Base-by-base conservation (phyloP, 805 yeast genomes). In the Sungouiella blattae region DNA sequence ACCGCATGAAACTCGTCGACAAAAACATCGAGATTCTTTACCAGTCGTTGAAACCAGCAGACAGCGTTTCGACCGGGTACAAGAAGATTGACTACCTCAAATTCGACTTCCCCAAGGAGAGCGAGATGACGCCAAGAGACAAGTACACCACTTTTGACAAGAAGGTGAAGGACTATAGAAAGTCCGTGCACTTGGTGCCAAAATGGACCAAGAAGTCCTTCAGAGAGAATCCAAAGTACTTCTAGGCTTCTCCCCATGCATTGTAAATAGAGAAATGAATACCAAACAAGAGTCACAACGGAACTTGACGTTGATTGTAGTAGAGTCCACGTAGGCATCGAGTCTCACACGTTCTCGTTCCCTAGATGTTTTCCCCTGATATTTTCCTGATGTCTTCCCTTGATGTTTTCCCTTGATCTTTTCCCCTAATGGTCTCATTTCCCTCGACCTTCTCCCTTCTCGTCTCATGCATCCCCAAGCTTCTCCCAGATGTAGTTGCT, bases 141-240 rank as follows among this genome's bases (percentile, higher is more conserved):
- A 91, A 91, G 62, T 93, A 93, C 64, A 80, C 95, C 30, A 82
- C 87, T 1, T 91, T 85, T 65, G 80, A 78, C 62, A 83, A 76
- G 60, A 78, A 78, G 50, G 74, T 80, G 11, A 78, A 73, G 52
- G 81, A 80, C 14, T 93, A 91, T 64, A 78, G 98, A 67, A 91
- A 88, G 65, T 80, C 89, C 45, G 78, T 86, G 17, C 98, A 91
- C 55, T 67, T 79, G 59, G 84, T 83, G 28, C 96, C 96, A 14
- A 86, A 88, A 57, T 88, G 96, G 95, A 88, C 97, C 36, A 87
- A 82, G 66, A 58, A 78, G 43, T 77, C 94, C 6, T 73, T 81
- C 60, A 80, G 96, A 67, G 78, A 75, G 39, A 83, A 85, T 53
- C 96, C 96, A 29, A 72, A 72, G 40, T 73, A 80, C 55, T 82